phyloP scores from a whole-genome alignment of 345 rosid genomes.

The Arabidopsis arenosa region DNA sequence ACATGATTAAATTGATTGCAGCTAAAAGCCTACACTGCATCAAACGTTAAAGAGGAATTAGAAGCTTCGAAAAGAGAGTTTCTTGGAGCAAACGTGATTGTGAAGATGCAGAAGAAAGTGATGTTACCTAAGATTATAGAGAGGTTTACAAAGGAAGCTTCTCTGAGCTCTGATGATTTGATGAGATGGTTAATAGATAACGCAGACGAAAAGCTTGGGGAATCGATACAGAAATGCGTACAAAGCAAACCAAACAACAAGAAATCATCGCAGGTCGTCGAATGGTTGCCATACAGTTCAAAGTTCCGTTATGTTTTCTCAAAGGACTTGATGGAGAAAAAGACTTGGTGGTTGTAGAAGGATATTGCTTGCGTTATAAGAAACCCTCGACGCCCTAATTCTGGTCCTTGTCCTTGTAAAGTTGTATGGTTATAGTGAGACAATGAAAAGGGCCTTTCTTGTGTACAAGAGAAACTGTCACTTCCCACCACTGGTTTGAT shows the following conservation, averaged over 20 bases:
- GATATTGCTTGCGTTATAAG: constrained; percentile 5
- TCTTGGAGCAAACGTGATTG: constrained; percentile 58
- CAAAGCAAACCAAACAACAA: constrained; percentile 52
- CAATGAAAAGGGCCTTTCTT: neutral
- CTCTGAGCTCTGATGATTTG: constrained; percentile 59
- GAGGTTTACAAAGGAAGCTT: constrained; percentile 72
- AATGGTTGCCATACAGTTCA: constrained; percentile 80
- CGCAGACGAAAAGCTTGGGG: constrained; percentile 64
- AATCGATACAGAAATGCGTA: constrained; percentile 61
- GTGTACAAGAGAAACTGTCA: neutral
- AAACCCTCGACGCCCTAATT: neutral
- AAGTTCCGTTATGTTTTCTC: constrained; percentile 77
- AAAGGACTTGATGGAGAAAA: constrained; percentile 66
- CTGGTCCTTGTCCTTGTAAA: neutral
- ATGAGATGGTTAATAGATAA: constrained; percentile 65
- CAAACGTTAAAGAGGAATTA: constrained; percentile 66
- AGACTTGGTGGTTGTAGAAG: constrained; percentile 54
- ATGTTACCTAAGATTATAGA: constrained; percentile 73
- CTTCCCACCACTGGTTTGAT: neutral
- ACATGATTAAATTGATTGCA: constrained; percentile 38
- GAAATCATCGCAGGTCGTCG: constrained; percentile 62
- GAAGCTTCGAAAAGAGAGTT: constrained; percentile 75
- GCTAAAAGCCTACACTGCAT: constrained; percentile 75
- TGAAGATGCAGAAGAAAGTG: constrained; percentile 70
- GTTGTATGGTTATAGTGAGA: constrained; percentile 17